Evolutionary conservation across 768 basidiomycete genomes (phyloP).

Genomic region (Holtermanniella nyarrowii): DNA sequence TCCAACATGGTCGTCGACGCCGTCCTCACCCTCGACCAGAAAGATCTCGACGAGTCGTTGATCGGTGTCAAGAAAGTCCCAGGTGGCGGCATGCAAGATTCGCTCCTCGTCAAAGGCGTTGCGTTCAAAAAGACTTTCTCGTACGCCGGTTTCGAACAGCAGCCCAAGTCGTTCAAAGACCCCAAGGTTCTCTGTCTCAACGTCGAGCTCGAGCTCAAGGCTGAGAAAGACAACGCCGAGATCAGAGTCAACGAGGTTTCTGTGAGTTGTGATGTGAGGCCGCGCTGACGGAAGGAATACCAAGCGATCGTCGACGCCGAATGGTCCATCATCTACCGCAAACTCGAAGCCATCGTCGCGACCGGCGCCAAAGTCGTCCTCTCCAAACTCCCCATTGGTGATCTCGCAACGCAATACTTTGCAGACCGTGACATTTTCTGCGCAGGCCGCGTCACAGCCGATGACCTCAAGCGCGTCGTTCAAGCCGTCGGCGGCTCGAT

Average conservation of each 20-base stretch:
- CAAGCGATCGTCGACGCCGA: constrained; percentile 99
- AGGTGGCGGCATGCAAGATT: constrained; percentile 96
- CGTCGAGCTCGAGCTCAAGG: constrained; percentile 96
- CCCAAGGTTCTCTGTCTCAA: constrained; percentile 89
- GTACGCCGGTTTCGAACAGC: constrained; percentile 97
- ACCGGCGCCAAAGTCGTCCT: constrained; percentile 96
- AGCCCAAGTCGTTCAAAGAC: constrained; percentile 81
- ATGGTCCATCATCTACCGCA: constrained; percentile 98
- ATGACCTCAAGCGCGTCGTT: constrained; percentile 83
- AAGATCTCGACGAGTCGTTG: constrained; percentile 86
- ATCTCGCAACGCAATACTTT: constrained; percentile 98
- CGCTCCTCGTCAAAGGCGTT: constrained; percentile 75
- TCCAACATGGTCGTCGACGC: constrained; percentile 98
- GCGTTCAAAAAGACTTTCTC: constrained; percentile 99
- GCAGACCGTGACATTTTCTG: constrained; percentile 98
- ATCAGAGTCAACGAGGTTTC: constrained; percentile 92
- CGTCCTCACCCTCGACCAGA: constrained; percentile 80
- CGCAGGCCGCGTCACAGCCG: constrained; percentile 84
- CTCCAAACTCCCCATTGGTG: constrained; percentile 95
- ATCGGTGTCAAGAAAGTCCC: constrained; percentile 97
- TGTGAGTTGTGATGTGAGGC: constrained; percentile 17
- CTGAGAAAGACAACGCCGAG: constrained; percentile 98
- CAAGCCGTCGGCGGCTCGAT: constrained; percentile 91
- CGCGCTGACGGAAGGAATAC: constrained; percentile 53
- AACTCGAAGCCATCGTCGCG: constrained; percentile 87